Evolutionary conservation across 176 grass and related monocot species (phyloP).

Genomic region (Melocanna baccifera): DNA sequence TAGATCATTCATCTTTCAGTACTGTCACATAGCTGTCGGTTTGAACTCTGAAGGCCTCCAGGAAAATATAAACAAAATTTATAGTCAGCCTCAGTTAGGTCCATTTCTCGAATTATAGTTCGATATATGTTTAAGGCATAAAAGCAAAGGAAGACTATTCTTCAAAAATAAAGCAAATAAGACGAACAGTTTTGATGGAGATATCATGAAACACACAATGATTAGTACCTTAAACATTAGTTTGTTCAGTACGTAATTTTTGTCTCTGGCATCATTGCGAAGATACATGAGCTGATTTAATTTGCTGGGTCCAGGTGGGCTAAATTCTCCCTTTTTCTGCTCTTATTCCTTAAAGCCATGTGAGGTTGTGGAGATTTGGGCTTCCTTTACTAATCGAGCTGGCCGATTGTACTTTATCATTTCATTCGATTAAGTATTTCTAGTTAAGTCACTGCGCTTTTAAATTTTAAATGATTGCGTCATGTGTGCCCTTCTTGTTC

Average conservation of each 20-base stretch:
- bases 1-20: conserved; percentile 28
- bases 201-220: conserved; percentile 17
- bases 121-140: background rate
- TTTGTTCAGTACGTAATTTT: conserved; percentile 30
- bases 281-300: conserved; percentile 54
- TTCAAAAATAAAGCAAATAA: background rate
- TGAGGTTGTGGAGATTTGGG: conserved; percentile 44
- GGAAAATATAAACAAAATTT: background rate
- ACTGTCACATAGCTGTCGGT: conserved; percentile 4
- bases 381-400: conserved; percentile 44
- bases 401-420: conserved; percentile 38
- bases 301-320: conserved; percentile 57
- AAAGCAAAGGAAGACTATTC: background rate
- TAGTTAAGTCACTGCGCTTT: conserved; percentile 27
- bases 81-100: background rate
- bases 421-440: conserved; percentile 25
- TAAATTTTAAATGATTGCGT: conserved; percentile 30
- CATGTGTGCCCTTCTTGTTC: conserved; percentile 36
- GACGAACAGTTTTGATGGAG: background rate
- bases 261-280: conserved; percentile 47
- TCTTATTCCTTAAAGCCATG: conserved; percentile 54
- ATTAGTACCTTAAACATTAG: conserved; percentile 50
- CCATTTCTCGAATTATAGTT: background rate
- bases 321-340: conserved; percentile 47
- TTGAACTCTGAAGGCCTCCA: conserved; percentile 2